Conservation (phyloP, 1,284 basidiomycete genomes). For the Entoloma clypeatum region DNA sequence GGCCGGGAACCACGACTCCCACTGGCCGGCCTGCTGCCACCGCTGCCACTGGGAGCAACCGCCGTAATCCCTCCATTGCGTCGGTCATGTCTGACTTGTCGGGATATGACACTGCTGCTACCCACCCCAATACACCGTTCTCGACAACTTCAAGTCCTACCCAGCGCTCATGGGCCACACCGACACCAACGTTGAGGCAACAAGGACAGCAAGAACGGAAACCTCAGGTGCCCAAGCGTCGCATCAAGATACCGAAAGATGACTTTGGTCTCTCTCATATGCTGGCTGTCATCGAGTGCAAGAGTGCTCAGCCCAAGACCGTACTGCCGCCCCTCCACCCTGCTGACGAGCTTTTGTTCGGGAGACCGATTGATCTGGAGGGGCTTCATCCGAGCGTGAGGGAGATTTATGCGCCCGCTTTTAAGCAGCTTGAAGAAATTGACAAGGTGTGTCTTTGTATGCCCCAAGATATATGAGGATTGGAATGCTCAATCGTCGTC, state of each 20-base stretch:
- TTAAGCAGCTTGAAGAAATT: slow-evolving; percentile 76
- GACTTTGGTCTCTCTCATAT: slow-evolving; percentile 83
- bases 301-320: slow-evolving; percentile 41
- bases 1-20: slow-evolving; percentile 40
- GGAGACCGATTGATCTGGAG: slow-evolving; percentile 56
- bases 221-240: too few relatives aligned
- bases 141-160: slow-evolving; percentile 20
- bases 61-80: slow-evolving; percentile 58
- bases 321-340: slow-evolving; percentile 46
- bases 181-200: slow-evolving; percentile 28
- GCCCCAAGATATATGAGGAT: too few relatives aligned
- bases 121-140: slow-evolving; percentile 32
- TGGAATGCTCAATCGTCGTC: neutral
- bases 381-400: slow-evolving; percentile 68
- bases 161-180: slow-evolving; percentile 28
- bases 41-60: slow-evolving; percentile 25
- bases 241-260: slow-evolving; percentile 60
- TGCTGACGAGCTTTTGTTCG: slow-evolving; percentile 73
- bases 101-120: slow-evolving; percentile 52
- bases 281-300: slow-evolving; percentile 78
- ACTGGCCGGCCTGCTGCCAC: slow-evolving; percentile 24
- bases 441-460: slow-evolving; percentile 59
- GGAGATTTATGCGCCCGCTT: slow-evolving; percentile 66
- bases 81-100: slow-evolving; percentile 63
- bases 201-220: too few relatives aligned